Evolutionary conservation across 148 eudicot species (phyloP).

Genomic region (Diospyros kaki): DNA sequence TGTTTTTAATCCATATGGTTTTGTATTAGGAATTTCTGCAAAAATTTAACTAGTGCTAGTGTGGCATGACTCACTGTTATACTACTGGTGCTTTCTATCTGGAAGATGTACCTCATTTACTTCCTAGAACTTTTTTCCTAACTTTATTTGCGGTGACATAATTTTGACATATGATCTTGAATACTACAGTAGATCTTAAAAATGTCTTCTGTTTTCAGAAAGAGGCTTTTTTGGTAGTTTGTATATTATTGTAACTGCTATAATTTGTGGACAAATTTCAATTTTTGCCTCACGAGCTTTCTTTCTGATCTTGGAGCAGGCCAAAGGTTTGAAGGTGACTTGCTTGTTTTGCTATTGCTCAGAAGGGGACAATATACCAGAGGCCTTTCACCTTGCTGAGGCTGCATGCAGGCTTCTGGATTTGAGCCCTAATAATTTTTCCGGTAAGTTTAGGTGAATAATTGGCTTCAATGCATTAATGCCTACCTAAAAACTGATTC

Average conservation of each 20-base stretch:
- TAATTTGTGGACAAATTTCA: not conserved
- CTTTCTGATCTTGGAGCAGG: slow-evolving; percentile 37
- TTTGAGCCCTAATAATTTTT: slow-evolving; percentile 27
- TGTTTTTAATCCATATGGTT: not conserved
- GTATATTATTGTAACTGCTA: not conserved
- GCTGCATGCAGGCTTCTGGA: slow-evolving; percentile 60
- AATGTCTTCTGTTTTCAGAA: not conserved
- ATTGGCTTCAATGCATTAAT: too few species aligned
- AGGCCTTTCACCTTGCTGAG: slow-evolving; percentile 78
- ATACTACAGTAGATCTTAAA: not conserved
- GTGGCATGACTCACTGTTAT: not conserved
- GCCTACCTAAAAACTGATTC: too few species aligned
- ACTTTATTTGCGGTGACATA: too few species aligned
- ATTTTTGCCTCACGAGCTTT: not conserved
- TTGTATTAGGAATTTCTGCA: slow-evolving; percentile 4
- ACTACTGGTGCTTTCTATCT: not conserved
- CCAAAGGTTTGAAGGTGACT: slow-evolving; percentile 89
- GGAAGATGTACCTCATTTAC: too few species aligned
- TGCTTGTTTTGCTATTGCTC: slow-evolving; percentile 94
- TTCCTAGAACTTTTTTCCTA: too few species aligned
- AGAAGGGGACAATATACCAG: slow-evolving; percentile 95
- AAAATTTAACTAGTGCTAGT: not conserved
- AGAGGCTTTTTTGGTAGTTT: not conserved
- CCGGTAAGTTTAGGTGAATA: slow-evolving; percentile 34
- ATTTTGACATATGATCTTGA: not conserved